Evolutionary conservation across 352 stramenopile genomes (phyloP), one percentile per base, ranked within the genome.

Genomic region (Phytophthora pisi): DNA sequence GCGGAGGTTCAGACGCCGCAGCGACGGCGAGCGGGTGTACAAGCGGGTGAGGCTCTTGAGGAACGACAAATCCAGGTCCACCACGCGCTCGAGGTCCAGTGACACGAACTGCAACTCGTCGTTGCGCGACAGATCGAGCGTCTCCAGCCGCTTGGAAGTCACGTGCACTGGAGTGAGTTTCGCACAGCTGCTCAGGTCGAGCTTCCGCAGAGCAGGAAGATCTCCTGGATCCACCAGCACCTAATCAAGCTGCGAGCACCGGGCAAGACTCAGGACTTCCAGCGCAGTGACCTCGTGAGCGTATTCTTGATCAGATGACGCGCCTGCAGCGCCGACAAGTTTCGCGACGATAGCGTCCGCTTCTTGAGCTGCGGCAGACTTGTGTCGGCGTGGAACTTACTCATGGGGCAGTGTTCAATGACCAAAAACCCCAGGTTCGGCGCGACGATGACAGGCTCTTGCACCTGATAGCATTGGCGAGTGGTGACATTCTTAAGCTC

Each of bases 391-490:
- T 77, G 68, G 20, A 93, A 82, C n/a, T 69, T 61, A 1, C 56
- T 75, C 13, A 90, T 26, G 9, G 80, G 67, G 20, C 82, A 87
- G 47, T 87, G 72, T 5, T 83, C 52, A 4, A 93, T 62, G 8
- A 74, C 43, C 11, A 93, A 20, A 9, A 36, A 52, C 28, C 80
- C 72, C 54, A 86, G 55, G 2, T 66, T 69, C 5, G 72, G 59
- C 3, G 69, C 70, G 6, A 66, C 15, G 24, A 92, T 75, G 13
- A 71, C 60, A 2, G 78, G 85, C 11, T 77, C 68, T 57, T 82
- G 77, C 60, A 93, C 60, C 45, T 89, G 72, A 58, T 82, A 86
- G 60, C 85, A 93, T 56, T 91, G 67, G 1, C 64, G 51, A 61
- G 91, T 69, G 16, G 57, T 61, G 40, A 93, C 57, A 38, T 61